Evolutionary conservation across 345 rosid species (phyloP).

Genomic region (Salix brachista): DNA sequence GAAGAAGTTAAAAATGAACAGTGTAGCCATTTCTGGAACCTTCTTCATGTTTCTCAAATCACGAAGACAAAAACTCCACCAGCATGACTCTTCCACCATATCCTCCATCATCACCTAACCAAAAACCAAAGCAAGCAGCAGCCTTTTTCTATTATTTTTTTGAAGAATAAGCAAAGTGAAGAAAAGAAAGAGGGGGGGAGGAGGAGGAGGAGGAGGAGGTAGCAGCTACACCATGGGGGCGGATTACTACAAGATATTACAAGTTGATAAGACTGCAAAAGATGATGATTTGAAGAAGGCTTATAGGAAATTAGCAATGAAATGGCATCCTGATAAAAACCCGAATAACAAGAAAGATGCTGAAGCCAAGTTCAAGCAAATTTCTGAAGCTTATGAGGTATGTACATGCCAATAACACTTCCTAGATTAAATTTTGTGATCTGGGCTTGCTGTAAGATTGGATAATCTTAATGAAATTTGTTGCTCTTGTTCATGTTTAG

Average conservation of each 20-base stretch:
- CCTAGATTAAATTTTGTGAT: neutral
- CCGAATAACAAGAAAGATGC: conserved; percentile 26
- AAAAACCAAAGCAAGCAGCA: neutral
- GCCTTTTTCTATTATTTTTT: neutral
- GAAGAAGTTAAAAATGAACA: neutral
- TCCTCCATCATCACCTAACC: neutral
- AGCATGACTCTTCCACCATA: no score
- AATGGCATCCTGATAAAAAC: conserved; percentile 32
- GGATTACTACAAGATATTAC: conserved; percentile 27
- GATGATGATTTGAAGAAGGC: conserved; percentile 32
- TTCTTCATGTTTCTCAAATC: neutral
- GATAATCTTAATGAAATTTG: neutral
- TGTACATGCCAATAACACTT: neutral
- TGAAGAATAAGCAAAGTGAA: neutral
- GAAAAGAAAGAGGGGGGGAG: neutral
- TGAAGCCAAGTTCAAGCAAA: conserved; percentile 26
- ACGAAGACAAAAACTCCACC: neutral
- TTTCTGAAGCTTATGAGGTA: conserved; percentile 31
- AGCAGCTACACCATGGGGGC: conserved; percentile 13
- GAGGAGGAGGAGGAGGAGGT: neutral
- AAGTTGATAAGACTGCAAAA: conserved; percentile 15
- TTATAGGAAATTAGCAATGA: conserved; percentile 29
- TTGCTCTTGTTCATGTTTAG: neutral
- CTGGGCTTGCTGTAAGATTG: neutral
- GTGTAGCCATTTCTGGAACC: conserved; percentile 6